Conservation (phyloP, 768 basidiomycete species). For the Suillus spraguei region DNA sequence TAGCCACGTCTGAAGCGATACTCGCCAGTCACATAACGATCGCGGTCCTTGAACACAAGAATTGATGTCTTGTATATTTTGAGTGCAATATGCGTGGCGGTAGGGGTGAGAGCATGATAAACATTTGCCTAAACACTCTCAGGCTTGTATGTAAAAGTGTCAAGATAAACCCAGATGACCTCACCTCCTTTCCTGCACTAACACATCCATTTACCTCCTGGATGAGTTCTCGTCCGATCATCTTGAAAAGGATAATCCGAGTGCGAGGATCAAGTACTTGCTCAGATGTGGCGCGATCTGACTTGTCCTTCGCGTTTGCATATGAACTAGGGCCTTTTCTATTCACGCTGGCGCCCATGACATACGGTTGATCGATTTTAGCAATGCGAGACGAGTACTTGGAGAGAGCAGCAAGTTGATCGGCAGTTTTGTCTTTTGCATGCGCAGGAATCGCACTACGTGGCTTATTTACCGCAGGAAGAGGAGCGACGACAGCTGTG, state of each 20-base stretch:
- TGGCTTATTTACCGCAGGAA: conserved; percentile 77
- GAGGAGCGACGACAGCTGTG: conserved; percentile 53
- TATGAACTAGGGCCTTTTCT: conserved; percentile 89
- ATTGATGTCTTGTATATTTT: conserved; percentile 99
- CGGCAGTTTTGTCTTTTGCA: conserved; percentile 61
- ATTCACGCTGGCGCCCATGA: conserved; percentile 74
- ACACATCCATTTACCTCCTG: conserved; percentile 95
- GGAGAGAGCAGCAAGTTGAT: conserved; percentile 73
- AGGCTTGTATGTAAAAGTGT: conserved; percentile 32
- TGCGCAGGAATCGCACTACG: conserved; percentile 32
- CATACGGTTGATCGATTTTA: conserved; percentile 75
- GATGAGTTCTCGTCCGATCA: conserved; percentile 89
- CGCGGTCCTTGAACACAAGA: conserved; percentile 95
- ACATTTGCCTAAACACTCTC: conserved; percentile 73
- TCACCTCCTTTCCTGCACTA: conserved; percentile 96
- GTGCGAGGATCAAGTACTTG: conserved; percentile 98
- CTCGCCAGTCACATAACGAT: conserved; percentile 95
- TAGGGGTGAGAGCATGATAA: conserved; percentile 79
- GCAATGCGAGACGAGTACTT: conserved; percentile 78
- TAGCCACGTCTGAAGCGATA: conserved; percentile 93
- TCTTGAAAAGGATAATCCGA: conserved; percentile 90
- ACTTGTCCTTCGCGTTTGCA: conserved; percentile 93
- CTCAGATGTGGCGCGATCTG: conserved; percentile 94
- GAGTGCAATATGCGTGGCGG: conserved; percentile 72
- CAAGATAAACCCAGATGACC: conserved; percentile 21